phyloP scores from a whole-genome alignment of 2,329 filamentous ascomycete species.

The Talaromyces sp. region DNA sequence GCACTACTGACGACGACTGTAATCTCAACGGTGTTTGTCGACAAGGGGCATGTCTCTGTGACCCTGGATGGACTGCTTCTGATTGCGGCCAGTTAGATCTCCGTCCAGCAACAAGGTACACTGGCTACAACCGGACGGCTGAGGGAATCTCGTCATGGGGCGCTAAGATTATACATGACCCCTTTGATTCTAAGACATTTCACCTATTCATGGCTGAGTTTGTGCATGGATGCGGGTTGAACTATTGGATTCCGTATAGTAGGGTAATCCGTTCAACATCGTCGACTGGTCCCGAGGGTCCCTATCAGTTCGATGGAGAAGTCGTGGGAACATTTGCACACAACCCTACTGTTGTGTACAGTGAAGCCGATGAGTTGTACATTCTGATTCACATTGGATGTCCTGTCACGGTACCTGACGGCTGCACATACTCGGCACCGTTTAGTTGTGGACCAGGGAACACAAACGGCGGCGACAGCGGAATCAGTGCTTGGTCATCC shows the following conservation, averaged over 20 bases:
- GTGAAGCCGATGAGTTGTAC: slow-evolving; percentile 41
- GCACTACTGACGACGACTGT: slow-evolving; percentile 33
- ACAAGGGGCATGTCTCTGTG: slow-evolving; percentile 22
- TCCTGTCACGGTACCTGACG: slow-evolving; percentile 24
- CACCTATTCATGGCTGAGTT: slow-evolving; percentile 47
- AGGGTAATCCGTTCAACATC: slow-evolving; percentile 46
- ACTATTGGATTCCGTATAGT: slow-evolving; percentile 46
- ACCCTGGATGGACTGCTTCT: slow-evolving; percentile 42
- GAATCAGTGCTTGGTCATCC: slow-evolving; percentile 15
- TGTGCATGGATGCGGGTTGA: slow-evolving; percentile 42
- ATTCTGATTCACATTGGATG: slow-evolving; percentile 45
- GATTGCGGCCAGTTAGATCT: slow-evolving; percentile 47
- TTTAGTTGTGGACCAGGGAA: slow-evolving; percentile 16
- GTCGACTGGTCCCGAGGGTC: slow-evolving; percentile 38
- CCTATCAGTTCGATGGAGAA: slow-evolving; percentile 40
- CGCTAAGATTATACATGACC: slow-evolving; percentile 44
- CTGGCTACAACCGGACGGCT: slow-evolving; percentile 46
- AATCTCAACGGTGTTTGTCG: slow-evolving; percentile 38
- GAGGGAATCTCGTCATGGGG: slow-evolving; percentile 47
- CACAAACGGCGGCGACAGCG: slow-evolving; percentile 15
- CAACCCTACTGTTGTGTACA: slow-evolving; percentile 45
- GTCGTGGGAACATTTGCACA: slow-evolving; percentile 44
- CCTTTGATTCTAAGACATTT: slow-evolving; percentile 32
- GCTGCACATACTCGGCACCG: slow-evolving; percentile 15
- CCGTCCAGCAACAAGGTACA: slow-evolving; percentile 35